A percentile compares a stretch with the other conserved stretches of the same genome.
Conservation (phyloP, 331 rosid species). For the Malus hybrid region DNA sequence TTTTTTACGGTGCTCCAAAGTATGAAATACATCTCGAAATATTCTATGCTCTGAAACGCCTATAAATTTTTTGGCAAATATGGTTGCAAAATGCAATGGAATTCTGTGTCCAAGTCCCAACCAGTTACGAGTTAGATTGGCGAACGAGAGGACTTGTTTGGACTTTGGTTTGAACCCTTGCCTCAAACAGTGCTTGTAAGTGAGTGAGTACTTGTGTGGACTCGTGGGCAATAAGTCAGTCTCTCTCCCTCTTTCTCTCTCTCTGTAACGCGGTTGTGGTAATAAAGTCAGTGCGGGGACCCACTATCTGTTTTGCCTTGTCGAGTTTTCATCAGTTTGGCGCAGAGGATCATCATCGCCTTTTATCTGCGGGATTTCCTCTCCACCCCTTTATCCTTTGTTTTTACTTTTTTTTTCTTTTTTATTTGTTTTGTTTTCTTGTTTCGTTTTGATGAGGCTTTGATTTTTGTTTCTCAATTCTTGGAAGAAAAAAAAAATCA, state of each 20-base stretch:
- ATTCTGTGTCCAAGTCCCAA: neutral
- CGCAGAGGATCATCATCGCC: conserved; percentile 39
- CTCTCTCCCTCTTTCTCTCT: neutral
- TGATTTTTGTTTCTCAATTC: neutral
- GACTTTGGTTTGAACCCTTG: neutral
- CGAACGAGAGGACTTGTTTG: neutral
- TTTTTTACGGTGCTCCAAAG: no score
- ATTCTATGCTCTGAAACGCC: no score
- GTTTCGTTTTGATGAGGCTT: neutral
- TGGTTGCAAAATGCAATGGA: neutral
- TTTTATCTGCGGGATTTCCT: neutral
- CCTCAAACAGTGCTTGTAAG: no score
- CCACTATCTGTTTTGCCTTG: conserved; percentile 55
- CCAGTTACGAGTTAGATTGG: neutral
- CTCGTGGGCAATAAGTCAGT: neutral
- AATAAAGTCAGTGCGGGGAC: conserved; percentile 35
- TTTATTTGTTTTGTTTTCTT: neutral
- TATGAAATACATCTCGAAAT: no score
- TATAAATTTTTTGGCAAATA: neutral
- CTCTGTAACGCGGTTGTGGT: conserved; percentile 9
- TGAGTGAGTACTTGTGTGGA: neutral
- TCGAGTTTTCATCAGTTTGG: conserved; percentile 41
- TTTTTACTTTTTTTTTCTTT: neutral
- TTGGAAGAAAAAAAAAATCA: no score
- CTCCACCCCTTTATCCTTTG: neutral